These are phyloP conservation scores for Mrakia hoshinonis DNA, from an alignment of 768 basidiomycete species.

Conservation along the genomic window DNA sequence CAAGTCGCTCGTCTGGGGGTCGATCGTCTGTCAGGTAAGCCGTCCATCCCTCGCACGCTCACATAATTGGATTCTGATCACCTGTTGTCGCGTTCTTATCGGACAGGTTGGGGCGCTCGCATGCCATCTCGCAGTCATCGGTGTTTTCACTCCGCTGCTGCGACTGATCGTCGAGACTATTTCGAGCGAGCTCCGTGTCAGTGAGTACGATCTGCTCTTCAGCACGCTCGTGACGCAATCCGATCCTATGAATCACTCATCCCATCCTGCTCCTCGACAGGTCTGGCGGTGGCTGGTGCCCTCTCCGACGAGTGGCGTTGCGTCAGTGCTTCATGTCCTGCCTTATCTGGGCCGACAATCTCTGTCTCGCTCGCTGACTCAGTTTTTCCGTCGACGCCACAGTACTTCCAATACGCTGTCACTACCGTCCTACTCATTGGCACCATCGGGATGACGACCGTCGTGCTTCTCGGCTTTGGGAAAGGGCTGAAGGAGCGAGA, in stretches of 20 bases:
- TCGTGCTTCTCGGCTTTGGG: neutral
- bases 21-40: neutral
- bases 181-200: no score
- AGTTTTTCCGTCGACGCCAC: neutral
- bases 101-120: no score
- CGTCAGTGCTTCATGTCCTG: neutral
- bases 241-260: no score
- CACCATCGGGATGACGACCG: neutral
- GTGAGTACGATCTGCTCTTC: no score
- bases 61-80: neutral
- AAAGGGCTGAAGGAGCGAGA: neutral
- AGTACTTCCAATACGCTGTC: neutral
- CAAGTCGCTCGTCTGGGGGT: neutral
- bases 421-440: neutral
- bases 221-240: no score
- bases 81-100: neutral
- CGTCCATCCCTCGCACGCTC: neutral
- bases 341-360: neutral
- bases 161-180: no score
- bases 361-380: neutral
- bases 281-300: neutral
- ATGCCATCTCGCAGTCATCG: no score
- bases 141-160: no score
- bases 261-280: no score
- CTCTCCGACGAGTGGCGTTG: neutral